Base-by-base conservation (phyloP, 2,329 filamentous ascomycete species). In the Sporothrix luriei region DNA sequence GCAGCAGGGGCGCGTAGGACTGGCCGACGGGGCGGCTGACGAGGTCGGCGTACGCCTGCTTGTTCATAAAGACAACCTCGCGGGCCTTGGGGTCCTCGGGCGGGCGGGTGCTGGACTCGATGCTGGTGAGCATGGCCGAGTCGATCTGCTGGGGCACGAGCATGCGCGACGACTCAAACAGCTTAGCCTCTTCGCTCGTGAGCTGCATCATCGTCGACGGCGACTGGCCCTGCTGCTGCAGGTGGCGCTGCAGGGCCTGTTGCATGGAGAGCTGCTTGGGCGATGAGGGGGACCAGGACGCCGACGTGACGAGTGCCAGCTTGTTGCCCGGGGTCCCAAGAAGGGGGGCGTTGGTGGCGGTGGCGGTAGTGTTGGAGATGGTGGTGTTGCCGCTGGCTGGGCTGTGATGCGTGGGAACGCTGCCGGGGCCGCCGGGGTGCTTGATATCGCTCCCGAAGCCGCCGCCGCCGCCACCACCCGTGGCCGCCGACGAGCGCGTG, bases 61-160 rank as follows among this genome's bases (percentile, higher is more conserved):
- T 85, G 76, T 80, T 83, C 81, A 84, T 83, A 70, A 82, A 82
- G 70, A 82, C 79, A 14, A 87, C 83, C 70, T 86, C 81, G 71
- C 85, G 79, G 4, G 68, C 51, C 55, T 61, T 55, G 33, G 68
- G 68, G 29, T 57, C 82, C 69, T 85, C 81, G 70, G 85, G 78
- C 3, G 76, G 73, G 16, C 78, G 75, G 52, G 76, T 72, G 3
- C 77, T 75, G 72, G 7, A 76, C 73, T 79, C 78, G n/a, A 79
- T 79, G 72, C 79, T 78, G 1, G 83, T 85, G 2, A 90, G 78
- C 0, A 82, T 83, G 10, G 78, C 75, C 1, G 87, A 85, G 59
- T 88, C 82, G 67, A 90, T 87, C 71, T 86, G 83, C 72, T 85
- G 85, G 1, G 88, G 87, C 1, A 87, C 87, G 73, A 85, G 84